A percentile compares a stretch with the other conserved stretches of the same genome.
Conservation (phyloP, 2,329 filamentous ascomycete species). For the Fusarium sp. region DNA sequence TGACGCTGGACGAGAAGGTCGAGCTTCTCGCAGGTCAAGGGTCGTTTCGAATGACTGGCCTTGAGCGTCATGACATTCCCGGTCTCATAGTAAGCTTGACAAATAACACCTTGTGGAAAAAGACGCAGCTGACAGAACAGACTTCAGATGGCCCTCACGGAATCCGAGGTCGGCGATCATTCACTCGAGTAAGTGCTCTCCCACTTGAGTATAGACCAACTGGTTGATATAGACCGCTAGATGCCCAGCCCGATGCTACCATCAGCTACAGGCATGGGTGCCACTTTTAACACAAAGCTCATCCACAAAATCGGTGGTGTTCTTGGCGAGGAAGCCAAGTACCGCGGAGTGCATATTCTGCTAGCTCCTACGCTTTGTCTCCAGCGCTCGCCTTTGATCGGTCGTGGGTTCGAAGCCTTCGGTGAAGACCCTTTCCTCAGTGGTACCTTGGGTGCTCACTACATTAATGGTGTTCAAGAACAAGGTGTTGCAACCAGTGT, state of each 20-base stretch:
- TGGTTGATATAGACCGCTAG: constrained; percentile 15
- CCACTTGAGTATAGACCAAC: neutral
- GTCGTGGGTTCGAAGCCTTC: constrained; percentile 60
- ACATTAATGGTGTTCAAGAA: constrained; percentile 57
- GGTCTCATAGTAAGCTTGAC: constrained; percentile 31
- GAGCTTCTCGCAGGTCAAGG: constrained; percentile 43
- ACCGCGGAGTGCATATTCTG: constrained; percentile 78
- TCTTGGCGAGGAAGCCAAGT: constrained; percentile 66
- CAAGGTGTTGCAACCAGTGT: constrained; percentile 58
- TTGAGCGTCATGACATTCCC: constrained; percentile 32
- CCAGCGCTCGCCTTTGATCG: constrained; percentile 60
- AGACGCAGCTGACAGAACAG: constrained; percentile 3
- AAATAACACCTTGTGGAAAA: rapidly evolving
- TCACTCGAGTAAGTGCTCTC: constrained; percentile 32
- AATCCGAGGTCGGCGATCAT: constrained; percentile 42
- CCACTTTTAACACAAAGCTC: constrained; percentile 74
- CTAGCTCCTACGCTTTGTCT: constrained; percentile 57
- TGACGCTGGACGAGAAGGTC: constrained; percentile 44
- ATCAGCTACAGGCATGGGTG: constrained; percentile 62
- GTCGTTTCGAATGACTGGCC: constrained; percentile 41
- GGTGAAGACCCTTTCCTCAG: constrained; percentile 60
- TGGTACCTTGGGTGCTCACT: constrained; percentile 53
- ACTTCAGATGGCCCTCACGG: constrained; percentile 47
- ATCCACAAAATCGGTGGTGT: constrained; percentile 69
- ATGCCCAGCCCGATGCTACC: constrained; percentile 59